phyloP scores from a whole-genome alignment of 768 basidiomycete species.

The Macrolepiota fuliginosa region DNA sequence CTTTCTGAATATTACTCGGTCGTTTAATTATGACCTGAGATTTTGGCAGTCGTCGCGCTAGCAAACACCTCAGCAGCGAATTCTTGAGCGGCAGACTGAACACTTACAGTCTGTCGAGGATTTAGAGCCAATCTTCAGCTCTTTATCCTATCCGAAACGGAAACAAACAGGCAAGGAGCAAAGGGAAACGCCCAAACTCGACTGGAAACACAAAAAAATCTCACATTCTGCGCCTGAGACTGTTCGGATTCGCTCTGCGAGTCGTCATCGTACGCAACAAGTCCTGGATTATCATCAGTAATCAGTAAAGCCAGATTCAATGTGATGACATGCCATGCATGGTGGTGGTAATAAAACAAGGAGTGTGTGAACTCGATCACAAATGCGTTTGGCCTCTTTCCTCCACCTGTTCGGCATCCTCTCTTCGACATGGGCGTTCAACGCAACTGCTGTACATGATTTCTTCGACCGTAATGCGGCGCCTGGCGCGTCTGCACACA shows the following conservation, averaged over 20 bases:
- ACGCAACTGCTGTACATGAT: constrained; percentile 37
- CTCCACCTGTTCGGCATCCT: constrained; percentile 12
- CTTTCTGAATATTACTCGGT: constrained; percentile 42
- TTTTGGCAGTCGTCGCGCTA: constrained; percentile 44
- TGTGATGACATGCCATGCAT: constrained; percentile 22
- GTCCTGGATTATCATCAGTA: constrained; percentile 33
- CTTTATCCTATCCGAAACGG: constrained; percentile 64
- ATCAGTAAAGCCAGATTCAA: not conserved
- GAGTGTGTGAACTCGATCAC: constrained; percentile 7
- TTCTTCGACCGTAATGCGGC: constrained; percentile 44
- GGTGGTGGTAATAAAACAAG: constrained; percentile 13
- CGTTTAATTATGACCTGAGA: constrained; percentile 62
- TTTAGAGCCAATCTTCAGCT: constrained; percentile 37
- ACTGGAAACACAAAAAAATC: constrained; percentile 41
- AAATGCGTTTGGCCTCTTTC: constrained; percentile 9
- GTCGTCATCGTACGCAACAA: constrained; percentile 64
- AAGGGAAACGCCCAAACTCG: constrained; percentile 55
- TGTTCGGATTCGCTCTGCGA: constrained; percentile 58
- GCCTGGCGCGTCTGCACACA: constrained; percentile 50
- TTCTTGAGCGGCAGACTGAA: constrained; percentile 13
- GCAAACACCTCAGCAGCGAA: not conserved
- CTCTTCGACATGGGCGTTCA: constrained; percentile 22
- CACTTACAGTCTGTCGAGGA: constrained; percentile 41
- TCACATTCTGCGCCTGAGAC: constrained; percentile 55
- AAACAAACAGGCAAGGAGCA: constrained; percentile 48